phyloP scores from a whole-genome alignment of 768 basidiomycete species.

The Polyporus arcularius region DNA sequence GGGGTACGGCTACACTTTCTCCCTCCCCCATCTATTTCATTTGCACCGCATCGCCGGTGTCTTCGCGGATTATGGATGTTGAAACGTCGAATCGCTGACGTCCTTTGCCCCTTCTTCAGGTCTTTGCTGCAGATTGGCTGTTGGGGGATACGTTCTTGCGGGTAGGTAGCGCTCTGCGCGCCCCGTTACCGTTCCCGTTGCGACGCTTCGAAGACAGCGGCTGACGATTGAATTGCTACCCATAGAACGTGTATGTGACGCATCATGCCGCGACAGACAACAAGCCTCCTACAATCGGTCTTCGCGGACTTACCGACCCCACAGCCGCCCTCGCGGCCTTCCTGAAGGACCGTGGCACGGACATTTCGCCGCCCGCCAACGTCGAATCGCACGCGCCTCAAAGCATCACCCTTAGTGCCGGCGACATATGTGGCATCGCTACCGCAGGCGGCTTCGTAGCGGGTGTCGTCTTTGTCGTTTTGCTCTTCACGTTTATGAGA shows the following conservation, averaged over 20 bases:
- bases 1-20: slow-evolving; percentile 32
- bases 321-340: slow-evolving; percentile 40
- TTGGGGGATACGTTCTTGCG: slow-evolving; percentile 60
- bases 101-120: slow-evolving; percentile 29
- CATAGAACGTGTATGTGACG: slow-evolving; percentile 54
- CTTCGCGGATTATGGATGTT: slow-evolving; percentile 2
- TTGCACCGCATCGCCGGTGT: not conserved
- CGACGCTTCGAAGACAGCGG: not conserved
- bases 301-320: slow-evolving; percentile 46
- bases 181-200: slow-evolving; percentile 5
- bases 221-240: slow-evolving; percentile 14
- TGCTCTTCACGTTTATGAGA: slow-evolving; percentile 7
- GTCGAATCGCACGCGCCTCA: slow-evolving; percentile 17
- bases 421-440: slow-evolving; percentile 29
- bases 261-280: slow-evolving; percentile 45
- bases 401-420: slow-evolving; percentile 18
- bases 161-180: slow-evolving; percentile 32
- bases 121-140: slow-evolving; percentile 62
- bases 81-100: slow-evolving; percentile 1
- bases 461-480: slow-evolving; percentile 32
- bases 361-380: slow-evolving; percentile 31
- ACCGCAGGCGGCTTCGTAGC: slow-evolving; percentile 39
- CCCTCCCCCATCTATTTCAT: not conserved
- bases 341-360: slow-evolving; percentile 42
- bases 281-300: slow-evolving; percentile 45